A percentile compares a stretch with the other conserved stretches of the same genome.
Conservation (phyloP, 1,139 yeast species). For the Taiozyma sp. region DNA sequence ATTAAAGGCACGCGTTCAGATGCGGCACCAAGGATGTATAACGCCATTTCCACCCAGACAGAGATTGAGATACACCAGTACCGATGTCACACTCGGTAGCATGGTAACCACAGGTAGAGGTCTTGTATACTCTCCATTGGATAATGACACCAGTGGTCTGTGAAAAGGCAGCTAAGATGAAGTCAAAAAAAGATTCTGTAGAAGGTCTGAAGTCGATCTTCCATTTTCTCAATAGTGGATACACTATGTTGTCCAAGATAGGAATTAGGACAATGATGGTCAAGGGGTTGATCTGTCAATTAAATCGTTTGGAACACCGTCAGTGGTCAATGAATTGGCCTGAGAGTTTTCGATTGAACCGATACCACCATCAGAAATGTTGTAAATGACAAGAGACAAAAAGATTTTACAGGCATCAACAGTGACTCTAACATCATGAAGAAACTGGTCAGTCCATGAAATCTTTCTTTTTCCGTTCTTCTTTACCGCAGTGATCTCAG, state of each 20-base stretch:
- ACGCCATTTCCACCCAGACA: slow-evolving; percentile 50
- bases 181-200: slow-evolving; percentile 73
- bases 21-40: slow-evolving; percentile 52
- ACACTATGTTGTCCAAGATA: slow-evolving; percentile 49
- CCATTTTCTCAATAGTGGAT: slow-evolving; percentile 52
- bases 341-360: slow-evolving; percentile 53
- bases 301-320: slow-evolving; percentile 69
- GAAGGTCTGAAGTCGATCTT: slow-evolving; percentile 61
- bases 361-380: slow-evolving; percentile 62
- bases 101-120: slow-evolving; percentile 77
- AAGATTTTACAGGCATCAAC: slow-evolving; percentile 56
- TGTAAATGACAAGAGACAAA: slow-evolving; percentile 53
- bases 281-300: slow-evolving; percentile 63
- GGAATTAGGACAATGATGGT: slow-evolving; percentile 63
- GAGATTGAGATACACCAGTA: slow-evolving; percentile 41
- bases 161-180: slow-evolving; percentile 61
- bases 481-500: background rate
- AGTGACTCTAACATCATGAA: slow-evolving; percentile 54
- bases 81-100: slow-evolving; percentile 41
- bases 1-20: slow-evolving; percentile 64
- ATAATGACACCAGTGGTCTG: slow-evolving; percentile 79
- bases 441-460: slow-evolving; percentile 45
- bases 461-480: background rate
- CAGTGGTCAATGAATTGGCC: slow-evolving; percentile 59
- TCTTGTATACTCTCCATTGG: slow-evolving; percentile 64